Base-by-base conservation (phyloP, 495 filamentous ascomycete species). In the Penicillium lagena region DNA sequence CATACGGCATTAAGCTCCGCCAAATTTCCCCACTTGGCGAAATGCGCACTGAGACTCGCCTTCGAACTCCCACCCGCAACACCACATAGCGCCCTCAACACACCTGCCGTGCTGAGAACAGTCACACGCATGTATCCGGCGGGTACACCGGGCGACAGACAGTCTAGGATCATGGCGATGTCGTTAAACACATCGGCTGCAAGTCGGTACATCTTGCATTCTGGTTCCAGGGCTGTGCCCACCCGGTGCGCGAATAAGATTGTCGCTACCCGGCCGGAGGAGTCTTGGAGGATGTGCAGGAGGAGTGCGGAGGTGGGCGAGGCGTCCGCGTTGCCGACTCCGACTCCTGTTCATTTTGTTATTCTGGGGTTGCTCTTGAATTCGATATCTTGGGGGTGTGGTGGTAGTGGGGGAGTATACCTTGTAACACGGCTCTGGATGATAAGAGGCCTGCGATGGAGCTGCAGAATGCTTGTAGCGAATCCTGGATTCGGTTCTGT, bases 161-260 rank as follows among this genome's bases (percentile, higher is more conserved):
- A 85, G 60, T 96, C 91, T 12, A 96, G 73, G 27, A 96, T 71
- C 77, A 96, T 88, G 33, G 89, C 90, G 12, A 81, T 67, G 62
- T 96, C 93, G 63, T 96, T 96, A 72, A 96, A 87, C 27, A 96
- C 72, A 62, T 96, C 93, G 9, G 93, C 93, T 7, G 85, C 71
- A 36, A 96, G 82, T 7, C 93, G 82, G 66, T 95, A 96, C 69
- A 80, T 88, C 55, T 96, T 96, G 73, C 89, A 95, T 62, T 96
- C 91, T 2, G 90, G 87, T 59, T 95, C 89, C 13, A 96, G 82
- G n/a, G 88, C 80, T 37, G 82, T 85, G 44, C 91, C 91, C 42
- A 90, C 76, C 34, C 80, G 72, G 60, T 95, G 83, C 0, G 93
- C 93, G 62, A 98, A 96, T 12, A 90, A 64, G 42, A 98, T 95